A percentile compares a stretch with the other conserved stretches of the same genome.
Evolutionary conservation across 1,139 yeast species (phyloP).

Genomic region (Wickerhamomyces sp.): DNA sequence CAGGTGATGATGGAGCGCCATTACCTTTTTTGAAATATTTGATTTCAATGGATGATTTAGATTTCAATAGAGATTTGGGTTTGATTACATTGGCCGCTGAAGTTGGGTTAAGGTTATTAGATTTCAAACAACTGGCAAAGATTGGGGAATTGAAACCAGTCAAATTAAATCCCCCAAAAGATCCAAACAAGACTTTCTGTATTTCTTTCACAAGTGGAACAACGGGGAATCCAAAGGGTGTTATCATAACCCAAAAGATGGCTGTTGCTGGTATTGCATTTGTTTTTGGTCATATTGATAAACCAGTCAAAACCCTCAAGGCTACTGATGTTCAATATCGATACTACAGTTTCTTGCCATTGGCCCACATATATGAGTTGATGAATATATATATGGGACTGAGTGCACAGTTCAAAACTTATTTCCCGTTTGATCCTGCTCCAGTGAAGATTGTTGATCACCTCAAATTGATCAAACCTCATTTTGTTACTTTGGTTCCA

Average conservation of each 20-base stretch:
- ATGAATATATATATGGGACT: constrained; percentile 12
- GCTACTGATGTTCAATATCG: constrained; percentile 4
- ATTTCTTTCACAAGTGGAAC: constrained; percentile 61
- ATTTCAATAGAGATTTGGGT: constrained; percentile 29
- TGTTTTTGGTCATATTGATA: constrained; percentile 3
- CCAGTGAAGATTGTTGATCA: constrained; percentile 43
- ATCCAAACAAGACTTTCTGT: constrained; percentile 49
- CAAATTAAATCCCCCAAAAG: constrained; percentile 25
- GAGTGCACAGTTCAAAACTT: constrained; percentile 26
- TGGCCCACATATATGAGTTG: constrained; percentile 46
- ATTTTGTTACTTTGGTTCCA: constrained; percentile 51
- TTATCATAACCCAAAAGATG: constrained; percentile 31
- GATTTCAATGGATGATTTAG: constrained; percentile 48
- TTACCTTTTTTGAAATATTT: constrained; percentile 37
- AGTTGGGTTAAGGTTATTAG: constrained; percentile 34
- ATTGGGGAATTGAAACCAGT: constrained; percentile 48
- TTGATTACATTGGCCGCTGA: constrained; percentile 27
- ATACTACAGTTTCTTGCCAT: constrained; percentile 34
- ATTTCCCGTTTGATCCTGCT: constrained; percentile 33
- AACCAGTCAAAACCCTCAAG: constrained; percentile 2
- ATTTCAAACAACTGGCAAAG: constrained; percentile 46
- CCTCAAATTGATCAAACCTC: constrained; percentile 45
- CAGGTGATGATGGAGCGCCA: constrained; percentile 13
- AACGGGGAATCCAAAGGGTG: constrained; percentile 39
- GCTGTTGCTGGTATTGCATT: constrained; percentile 28